Evolutionary conservation across 441 rosid genomes (phyloP).

Genomic region (Pelargonium fulgidum): DNA sequence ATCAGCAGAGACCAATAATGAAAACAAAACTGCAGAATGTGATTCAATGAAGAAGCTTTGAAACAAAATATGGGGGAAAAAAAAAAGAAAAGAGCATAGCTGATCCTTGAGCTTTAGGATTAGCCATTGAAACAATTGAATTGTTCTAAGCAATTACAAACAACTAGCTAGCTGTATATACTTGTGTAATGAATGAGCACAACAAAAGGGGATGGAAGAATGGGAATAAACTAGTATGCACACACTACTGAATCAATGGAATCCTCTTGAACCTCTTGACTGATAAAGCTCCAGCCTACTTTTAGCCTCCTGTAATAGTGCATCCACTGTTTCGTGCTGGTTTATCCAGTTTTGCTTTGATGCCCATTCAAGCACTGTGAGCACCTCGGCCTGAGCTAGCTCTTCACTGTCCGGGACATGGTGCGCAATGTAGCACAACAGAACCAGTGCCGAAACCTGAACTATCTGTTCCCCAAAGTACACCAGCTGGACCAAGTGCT

Average conservation of each 20-base stretch:
- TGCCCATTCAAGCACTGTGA: conserved; percentile 73
- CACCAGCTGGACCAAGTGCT: conserved; percentile 63
- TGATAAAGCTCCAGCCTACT: conserved; percentile 78
- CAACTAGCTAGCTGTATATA: no score
- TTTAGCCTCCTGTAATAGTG: conserved; percentile 56
- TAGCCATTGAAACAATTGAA: no score
- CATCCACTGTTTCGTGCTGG: conserved; percentile 42
- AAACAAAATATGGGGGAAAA: no score
- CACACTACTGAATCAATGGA: conserved; percentile 34
- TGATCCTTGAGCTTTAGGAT: no score
- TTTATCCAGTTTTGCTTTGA: conserved; percentile 50
- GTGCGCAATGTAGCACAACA: conserved; percentile 60
- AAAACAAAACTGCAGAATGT: no score
- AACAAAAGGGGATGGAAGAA: no score
- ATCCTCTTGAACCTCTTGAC: conserved; percentile 75
- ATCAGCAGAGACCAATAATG: no score
- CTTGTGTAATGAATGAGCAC: no score
- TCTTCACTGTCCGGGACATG: conserved; percentile 85
- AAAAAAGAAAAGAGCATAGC: no score
- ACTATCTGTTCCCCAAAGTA: conserved; percentile 71
- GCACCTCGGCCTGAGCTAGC: conserved; percentile 64
- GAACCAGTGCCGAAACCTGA: conserved; percentile 46
- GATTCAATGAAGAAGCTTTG: no score
- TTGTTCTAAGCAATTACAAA: no score
- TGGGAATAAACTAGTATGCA: neutral